Evolutionary conservation across 768 basidiomycete species (phyloP).

Genomic region (Macrocybe gigantea): DNA sequence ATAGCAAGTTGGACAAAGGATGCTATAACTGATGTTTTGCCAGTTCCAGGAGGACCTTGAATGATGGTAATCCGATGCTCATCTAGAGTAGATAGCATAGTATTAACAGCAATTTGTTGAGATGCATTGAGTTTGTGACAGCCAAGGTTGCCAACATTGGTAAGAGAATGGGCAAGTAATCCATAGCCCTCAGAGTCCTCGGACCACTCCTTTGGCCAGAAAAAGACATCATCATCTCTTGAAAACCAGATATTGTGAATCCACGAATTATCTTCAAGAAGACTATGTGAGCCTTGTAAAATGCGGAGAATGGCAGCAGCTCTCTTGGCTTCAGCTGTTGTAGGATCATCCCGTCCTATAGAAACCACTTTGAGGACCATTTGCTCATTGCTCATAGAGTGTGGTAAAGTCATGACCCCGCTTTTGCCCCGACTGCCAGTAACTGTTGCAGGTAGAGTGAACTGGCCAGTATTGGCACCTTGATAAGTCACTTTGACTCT

Average conservation of each 20-base stretch:
- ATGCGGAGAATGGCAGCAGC: constrained; percentile 33
- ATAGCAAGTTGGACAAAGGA: constrained; percentile 49
- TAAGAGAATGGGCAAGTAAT: neutral
- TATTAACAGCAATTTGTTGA: constrained; percentile 40
- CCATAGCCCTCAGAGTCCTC: neutral
- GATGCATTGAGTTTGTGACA: constrained; percentile 33
- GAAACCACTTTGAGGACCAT: constrained; percentile 37
- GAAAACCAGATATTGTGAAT: constrained; percentile 44
- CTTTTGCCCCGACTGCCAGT: constrained; percentile 36
- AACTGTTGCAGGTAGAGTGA: constrained; percentile 33
- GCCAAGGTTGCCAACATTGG: neutral
- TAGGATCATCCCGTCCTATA: constrained; percentile 50
- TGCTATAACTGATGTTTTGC: constrained; percentile 71
- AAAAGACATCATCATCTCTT: constrained; percentile 16
- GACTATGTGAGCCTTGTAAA: constrained; percentile 31
- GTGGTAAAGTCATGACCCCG: constrained; percentile 18
- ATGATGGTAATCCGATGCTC: constrained; percentile 34
- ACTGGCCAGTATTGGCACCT: constrained; percentile 23
- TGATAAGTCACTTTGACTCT: constrained; percentile 2
- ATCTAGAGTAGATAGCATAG: constrained; percentile 36
- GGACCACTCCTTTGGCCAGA: constrained; percentile 38
- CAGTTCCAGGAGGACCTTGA: constrained; percentile 62
- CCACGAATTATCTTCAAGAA: constrained; percentile 39
- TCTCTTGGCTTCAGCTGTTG: constrained; percentile 48
- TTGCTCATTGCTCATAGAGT: constrained; percentile 21